Conservation (phyloP, 2,329 filamentous ascomycete genomes). For the Trichophyton simii region DNA sequence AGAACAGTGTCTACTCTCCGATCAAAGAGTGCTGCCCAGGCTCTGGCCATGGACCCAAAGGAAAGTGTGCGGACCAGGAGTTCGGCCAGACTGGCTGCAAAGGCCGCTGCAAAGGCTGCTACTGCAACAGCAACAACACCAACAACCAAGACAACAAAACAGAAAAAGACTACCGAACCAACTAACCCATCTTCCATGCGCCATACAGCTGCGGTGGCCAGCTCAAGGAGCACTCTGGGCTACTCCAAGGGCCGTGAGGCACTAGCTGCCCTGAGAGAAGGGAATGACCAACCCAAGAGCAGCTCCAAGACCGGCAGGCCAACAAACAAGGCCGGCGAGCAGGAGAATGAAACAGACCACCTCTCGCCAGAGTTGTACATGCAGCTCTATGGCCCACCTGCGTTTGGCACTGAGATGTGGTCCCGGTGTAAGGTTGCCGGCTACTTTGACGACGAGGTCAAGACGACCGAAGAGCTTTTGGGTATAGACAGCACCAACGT, state of each 20-base stretch:
- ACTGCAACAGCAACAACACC: conserved; percentile 8
- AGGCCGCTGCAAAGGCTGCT: conserved; percentile 19
- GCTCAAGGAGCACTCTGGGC: conserved; percentile 70
- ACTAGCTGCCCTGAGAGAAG: conserved; percentile 18
- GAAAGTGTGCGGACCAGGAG: conserved; percentile 23
- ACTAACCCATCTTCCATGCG: conserved; percentile 43
- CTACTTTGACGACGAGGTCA: conserved; percentile 24
- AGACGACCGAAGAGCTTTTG: conserved; percentile 9
- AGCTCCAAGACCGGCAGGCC: conserved; percentile 14
- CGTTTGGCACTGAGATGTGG: conserved; percentile 34
- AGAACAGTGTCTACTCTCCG: conserved; percentile 27
- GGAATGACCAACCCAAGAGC: conserved; percentile 7
- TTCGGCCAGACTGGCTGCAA: conserved; percentile 13
- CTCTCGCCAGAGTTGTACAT: conserved; percentile 33
- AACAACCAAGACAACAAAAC: conserved; percentile 16
- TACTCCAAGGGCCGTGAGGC: conserved; percentile 61
- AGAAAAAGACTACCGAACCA: conserved; percentile 31
- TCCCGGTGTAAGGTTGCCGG: conserved; percentile 28
- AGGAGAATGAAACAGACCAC: conserved; percentile 15
- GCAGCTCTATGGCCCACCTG: conserved; percentile 30
- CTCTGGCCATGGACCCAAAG: conserved; percentile 23
- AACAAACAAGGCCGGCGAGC: background rate
- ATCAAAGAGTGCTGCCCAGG: conserved; percentile 30
- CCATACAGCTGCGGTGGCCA: conserved; percentile 49
- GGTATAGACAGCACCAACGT: conserved; percentile 3